These are phyloP conservation scores for Colletotrichum phormii DNA, from an alignment of 2,329 filamentous ascomycete genomes.

Conservation along the genomic window DNA sequence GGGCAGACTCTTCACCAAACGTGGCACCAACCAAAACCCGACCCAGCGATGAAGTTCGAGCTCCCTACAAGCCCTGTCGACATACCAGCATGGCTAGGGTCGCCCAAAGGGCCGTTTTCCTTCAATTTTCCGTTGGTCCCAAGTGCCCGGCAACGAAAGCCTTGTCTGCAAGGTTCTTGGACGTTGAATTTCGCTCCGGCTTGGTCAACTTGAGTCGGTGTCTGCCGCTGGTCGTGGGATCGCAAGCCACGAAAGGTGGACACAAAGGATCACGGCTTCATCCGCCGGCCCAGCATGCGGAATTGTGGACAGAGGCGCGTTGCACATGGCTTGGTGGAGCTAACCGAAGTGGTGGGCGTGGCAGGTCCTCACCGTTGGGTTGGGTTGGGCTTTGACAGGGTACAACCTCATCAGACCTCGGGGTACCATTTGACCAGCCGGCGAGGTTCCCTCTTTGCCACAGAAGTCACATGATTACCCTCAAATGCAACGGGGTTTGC, in stretches of 20 bases:
- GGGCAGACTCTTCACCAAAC: slow-evolving; percentile 19
- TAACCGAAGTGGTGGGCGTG: not conserved
- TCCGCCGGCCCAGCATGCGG: slow-evolving; percentile 31
- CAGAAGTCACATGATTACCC: slow-evolving; percentile 18
- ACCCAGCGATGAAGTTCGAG: not conserved
- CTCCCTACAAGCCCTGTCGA: slow-evolving; percentile 14
- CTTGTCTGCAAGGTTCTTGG: slow-evolving; percentile 12
- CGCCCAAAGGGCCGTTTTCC: slow-evolving; percentile 25
- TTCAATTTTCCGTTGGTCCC: slow-evolving; percentile 20
- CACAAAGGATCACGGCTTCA: slow-evolving; percentile 32
- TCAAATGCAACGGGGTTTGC: not conserved
- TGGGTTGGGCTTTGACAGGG: slow-evolving; percentile 30
- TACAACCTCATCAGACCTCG: slow-evolving; percentile 26
- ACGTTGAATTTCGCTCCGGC: slow-evolving; percentile 4
- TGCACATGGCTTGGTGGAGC: slow-evolving; percentile 21
- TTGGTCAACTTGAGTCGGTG: slow-evolving; percentile 4
- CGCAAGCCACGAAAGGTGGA: slow-evolving; percentile 14
- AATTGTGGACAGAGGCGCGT: slow-evolving; percentile 6
- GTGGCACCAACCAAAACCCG: not conserved
- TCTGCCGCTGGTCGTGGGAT: not conserved
- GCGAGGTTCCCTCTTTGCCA: not conserved
- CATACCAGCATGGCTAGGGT: slow-evolving; percentile 16
- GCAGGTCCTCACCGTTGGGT: slow-evolving; percentile 24
- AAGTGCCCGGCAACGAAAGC: slow-evolving; percentile 24
- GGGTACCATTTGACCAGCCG: slow-evolving; percentile 10